Percentiles rank a stretch among this genome's conserved stretches.
Conservation (phyloP, 306 rosid genomes). For the Clitoria ternatea region DNA sequence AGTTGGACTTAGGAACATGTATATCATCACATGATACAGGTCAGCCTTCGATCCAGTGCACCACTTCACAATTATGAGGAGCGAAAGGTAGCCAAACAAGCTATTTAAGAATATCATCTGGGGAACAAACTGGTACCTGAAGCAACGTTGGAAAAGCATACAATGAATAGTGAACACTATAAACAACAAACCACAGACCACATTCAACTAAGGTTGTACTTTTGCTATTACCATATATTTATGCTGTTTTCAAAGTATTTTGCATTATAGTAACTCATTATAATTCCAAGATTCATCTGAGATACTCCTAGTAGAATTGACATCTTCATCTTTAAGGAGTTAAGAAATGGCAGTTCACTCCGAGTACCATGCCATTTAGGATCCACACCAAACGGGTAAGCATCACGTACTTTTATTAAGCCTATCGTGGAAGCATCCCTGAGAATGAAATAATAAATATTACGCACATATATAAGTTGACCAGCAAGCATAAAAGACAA, state of each 20-base stretch:
- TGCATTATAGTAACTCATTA: conserved; percentile 77
- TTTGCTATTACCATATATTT: conserved; percentile 51
- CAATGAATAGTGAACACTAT: not conserved
- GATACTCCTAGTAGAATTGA: conserved; percentile 89
- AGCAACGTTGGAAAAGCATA: conserved; percentile 22
- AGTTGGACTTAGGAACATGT: conserved; percentile 89
- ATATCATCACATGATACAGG: conserved; percentile 93
- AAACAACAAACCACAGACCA: not conserved
- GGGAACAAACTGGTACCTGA: conserved; percentile 92
- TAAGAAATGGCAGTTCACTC: conserved; percentile 92
- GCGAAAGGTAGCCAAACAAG: conserved; percentile 86
- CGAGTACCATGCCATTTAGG: conserved; percentile 95
- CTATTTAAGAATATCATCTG: conserved; percentile 85
- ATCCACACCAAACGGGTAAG: conserved; percentile 96
- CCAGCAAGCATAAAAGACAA: conserved; percentile 1
- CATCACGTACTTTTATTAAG: conserved; percentile 62
- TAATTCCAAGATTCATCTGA: conserved; percentile 96
- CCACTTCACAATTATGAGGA: conserved; percentile 85
- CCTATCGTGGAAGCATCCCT: conserved; percentile 74
- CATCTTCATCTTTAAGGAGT: conserved; percentile 98
- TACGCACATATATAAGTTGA: not conserved
- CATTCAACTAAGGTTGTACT: not conserved
- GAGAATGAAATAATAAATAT: conserved; percentile 16
- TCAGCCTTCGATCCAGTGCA: conserved; percentile 85
- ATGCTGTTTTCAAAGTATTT: conserved; percentile 52